Evolutionary conservation across 2,329 filamentous ascomycete genomes (phyloP).

Genomic region (Rhinocladiella mackenziei): DNA sequence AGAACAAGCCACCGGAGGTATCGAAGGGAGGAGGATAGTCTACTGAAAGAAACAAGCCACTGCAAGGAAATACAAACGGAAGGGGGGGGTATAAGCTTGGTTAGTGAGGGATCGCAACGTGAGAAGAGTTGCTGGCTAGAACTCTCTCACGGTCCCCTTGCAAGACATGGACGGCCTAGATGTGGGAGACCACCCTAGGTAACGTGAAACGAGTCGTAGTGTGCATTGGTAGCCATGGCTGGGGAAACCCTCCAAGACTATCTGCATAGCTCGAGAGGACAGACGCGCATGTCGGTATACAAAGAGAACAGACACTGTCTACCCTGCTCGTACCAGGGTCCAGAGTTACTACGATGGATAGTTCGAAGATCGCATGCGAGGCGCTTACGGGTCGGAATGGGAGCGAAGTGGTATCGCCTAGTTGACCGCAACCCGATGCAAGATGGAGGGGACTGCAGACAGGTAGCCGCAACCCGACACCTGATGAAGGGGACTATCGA

Average conservation of each 20-base stretch:
- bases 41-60: conserved; percentile 7
- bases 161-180: too few species aligned
- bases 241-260: conserved; percentile 2
- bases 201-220: conserved; percentile 9
- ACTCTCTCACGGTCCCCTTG: conserved; percentile 1
- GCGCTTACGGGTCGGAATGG: too few species aligned
- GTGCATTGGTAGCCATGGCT: conserved; percentile 5
- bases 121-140: conserved; percentile 2
- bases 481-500: conserved; percentile 3
- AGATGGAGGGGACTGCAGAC: too few species aligned
- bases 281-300: conserved; percentile 3
- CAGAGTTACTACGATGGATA: conserved; percentile 1
- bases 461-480: conserved; percentile 4
- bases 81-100: conserved; percentile 8
- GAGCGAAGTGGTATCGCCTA: not conserved
- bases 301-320: conserved; percentile 7
- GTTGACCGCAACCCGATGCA: too few species aligned
- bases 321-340: conserved; percentile 1
- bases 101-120: conserved; percentile 6
- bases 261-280: conserved; percentile 5
- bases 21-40: conserved; percentile 3
- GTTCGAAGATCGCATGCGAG: too few species aligned
- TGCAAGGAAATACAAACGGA: conserved; percentile 5
- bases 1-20: conserved; percentile 5
- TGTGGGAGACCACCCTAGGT: conserved; percentile 4